Evolutionary conservation across 2,329 filamentous ascomycete genomes (phyloP).

Genomic region (Ophiostoma quercus): DNA sequence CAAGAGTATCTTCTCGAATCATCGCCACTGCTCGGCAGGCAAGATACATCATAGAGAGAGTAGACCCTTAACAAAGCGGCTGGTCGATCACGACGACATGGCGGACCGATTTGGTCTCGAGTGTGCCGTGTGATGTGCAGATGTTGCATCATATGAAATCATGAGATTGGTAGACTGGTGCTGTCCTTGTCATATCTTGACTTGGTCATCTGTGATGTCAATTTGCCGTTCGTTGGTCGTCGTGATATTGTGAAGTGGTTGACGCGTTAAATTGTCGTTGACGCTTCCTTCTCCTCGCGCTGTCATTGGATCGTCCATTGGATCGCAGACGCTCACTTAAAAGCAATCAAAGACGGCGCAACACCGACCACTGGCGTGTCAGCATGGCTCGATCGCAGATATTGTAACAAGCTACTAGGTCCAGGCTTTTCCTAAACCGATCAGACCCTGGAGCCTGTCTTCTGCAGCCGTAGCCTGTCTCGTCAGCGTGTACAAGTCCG

Average conservation of each 20-base stretch:
- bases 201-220: not conserved
- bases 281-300: no score
- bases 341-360: not conserved
- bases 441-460: not conserved
- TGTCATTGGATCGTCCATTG: not conserved
- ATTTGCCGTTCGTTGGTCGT: no score
- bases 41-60: not conserved
- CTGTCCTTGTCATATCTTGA: not conserved
- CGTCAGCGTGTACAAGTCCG: not conserved
- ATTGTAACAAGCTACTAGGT: not conserved
- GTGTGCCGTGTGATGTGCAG: not conserved
- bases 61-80: not conserved
- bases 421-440: conserved; percentile 1
- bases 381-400: not conserved
- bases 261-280: no score
- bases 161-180: not conserved
- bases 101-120: not conserved
- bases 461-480: no score
- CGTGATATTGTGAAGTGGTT: no score
- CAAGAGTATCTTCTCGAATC: not conserved
- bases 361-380: not conserved
- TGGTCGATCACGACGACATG: not conserved
- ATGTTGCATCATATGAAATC: conserved; percentile 5
- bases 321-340: not conserved
- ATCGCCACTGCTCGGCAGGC: not conserved